Base-by-base conservation (phyloP, 805 yeast species). In the Myxozyma monticola region DNA sequence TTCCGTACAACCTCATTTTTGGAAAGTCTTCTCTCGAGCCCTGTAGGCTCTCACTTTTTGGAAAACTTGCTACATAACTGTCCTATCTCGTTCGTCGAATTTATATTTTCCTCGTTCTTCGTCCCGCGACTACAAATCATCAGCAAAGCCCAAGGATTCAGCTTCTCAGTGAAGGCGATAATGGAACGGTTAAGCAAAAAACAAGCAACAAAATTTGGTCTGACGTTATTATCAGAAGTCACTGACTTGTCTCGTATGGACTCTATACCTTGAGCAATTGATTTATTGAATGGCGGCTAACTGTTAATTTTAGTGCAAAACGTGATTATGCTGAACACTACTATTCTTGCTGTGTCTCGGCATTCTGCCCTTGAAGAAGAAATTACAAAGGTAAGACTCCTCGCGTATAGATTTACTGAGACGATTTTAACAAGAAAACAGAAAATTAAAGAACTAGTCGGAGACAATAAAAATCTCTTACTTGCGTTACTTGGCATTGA, bases 11-110 rank as follows among this genome's bases (percentile, higher is more conserved):
- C 45, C 8, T 43, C 93, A 0, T 89, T 85, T 66, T 83, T 90
- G 26, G 96, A 89, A 65, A 85, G 85, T 62, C 73, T 90, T 47
- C 70, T 91, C 31, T 80, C 93, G 7, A 96, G 89, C 63, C 74
- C 95, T 1, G 88, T 90, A n/a, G 99, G 98, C 0, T 85, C 95
- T 1, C 97, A 89, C 68, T 91, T 93, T 71, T 73, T 91, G 24
- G 88, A 93, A 67, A 76, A 83, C 17, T 77, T 82, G 9, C 73
- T 90, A 44, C 79, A 76, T 41, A 78, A 77, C 51, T 82, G 84
- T 54, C 81, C 93, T 57, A 69, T 78, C 55, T 84, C 80, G 57
- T 82, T 80, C 63, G 78, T 85, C 18, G 85, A 83, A 60, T 76
- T 96, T 60, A 67, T 91, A 40, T 88, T 80, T 71, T 70, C 69